These are phyloP conservation scores for Syzygium oleosum DNA, from an alignment of 345 rosid species.

Conservation along the genomic window DNA sequence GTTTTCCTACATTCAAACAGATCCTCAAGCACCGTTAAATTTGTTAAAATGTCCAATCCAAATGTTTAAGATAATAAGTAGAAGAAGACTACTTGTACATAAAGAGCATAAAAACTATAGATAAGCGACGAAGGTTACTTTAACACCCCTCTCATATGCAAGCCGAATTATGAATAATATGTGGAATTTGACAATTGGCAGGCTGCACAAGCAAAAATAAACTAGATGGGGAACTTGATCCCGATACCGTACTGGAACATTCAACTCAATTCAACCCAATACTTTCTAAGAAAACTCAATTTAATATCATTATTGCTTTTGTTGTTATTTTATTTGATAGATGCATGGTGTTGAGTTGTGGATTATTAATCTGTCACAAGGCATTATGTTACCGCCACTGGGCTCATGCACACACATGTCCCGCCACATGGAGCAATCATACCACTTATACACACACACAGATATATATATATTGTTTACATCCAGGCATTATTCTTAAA, in stretches of 20 bases:
- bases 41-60: not conserved
- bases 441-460: too few species aligned
- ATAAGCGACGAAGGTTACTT: not conserved
- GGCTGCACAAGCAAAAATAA: not conserved
- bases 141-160: not conserved
- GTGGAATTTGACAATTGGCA: not conserved
- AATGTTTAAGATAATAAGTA: not conserved
- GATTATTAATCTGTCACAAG: not conserved
- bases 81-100: not conserved
- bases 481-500: not conserved
- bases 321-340: not conserved
- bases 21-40: not conserved
- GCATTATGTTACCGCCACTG: not conserved
- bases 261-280: not conserved
- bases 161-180: not conserved
- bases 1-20: not conserved
- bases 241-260: not conserved
- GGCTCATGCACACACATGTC: not conserved
- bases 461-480: not conserved
- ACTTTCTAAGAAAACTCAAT: not conserved
- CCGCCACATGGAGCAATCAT: not conserved
- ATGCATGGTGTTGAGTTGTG: not conserved
- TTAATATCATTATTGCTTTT: not conserved
- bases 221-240: not conserved
- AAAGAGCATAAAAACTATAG: not conserved